phyloP scores from a whole-genome alignment of 163 green algal species.

The Botryococcus braunii region DNA sequence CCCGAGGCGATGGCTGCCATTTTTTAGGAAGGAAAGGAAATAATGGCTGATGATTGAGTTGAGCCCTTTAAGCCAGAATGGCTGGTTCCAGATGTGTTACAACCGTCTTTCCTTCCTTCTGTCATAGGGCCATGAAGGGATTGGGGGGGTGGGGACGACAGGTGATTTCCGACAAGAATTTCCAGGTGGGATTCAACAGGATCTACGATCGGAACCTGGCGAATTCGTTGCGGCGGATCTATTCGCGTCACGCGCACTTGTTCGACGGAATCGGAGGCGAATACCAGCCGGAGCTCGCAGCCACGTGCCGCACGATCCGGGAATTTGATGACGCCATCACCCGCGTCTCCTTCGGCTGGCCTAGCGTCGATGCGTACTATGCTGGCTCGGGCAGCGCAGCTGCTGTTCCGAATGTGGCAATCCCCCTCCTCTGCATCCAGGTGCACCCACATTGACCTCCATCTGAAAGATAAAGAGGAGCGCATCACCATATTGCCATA shows the following conservation, averaged over 20 bases:
- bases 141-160: no score
- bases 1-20: no score
- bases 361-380: conserved; percentile 84
- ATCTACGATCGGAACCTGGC: conserved; percentile 48
- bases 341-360: conserved; percentile 72
- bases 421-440: conserved; percentile 82
- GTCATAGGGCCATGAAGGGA: no score
- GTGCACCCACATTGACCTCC: conserved; percentile 5
- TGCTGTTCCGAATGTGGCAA: conserved; percentile 30
- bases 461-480: neutral
- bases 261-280: conserved; percentile 46
- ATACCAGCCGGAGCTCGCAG: conserved; percentile 39
- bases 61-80: no score
- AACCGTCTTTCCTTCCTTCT: no score
- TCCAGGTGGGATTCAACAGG: conserved; percentile 44
- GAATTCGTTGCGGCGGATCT: conserved; percentile 4
- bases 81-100: no score
- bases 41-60: no score
- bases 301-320: conserved; percentile 53
- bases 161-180: conserved; percentile 62
- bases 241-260: conserved; percentile 50
- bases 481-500: neutral
- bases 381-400: conserved; percentile 30
- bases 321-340: conserved; percentile 94
- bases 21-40: no score